A percentile compares a stretch with the other conserved stretches of the same genome.
phyloP scores from a whole-genome alignment of 805 yeast species.

The Wickerhamiella shivajii region DNA sequence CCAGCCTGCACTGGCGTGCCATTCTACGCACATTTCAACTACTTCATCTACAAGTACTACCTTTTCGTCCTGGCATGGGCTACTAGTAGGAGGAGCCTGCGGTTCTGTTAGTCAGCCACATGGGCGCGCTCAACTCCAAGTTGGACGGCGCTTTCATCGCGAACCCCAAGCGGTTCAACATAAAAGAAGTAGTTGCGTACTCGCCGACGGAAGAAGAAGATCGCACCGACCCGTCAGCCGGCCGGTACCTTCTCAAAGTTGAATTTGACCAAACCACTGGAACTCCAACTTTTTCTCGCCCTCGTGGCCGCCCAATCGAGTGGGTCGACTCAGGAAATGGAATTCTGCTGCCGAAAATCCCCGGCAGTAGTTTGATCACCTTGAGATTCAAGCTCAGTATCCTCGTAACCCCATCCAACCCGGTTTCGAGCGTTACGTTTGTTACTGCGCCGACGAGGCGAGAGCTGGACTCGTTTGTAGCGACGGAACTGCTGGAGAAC shows the following conservation, averaged over 20 bases:
- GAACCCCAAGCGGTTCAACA: conserved; percentile 12
- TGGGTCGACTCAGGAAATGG: conserved; percentile 4
- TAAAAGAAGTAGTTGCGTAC: conserved; percentile 11
- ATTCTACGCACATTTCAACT: too few relatives aligned
- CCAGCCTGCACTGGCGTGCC: too few relatives aligned
- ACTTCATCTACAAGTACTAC: too few relatives aligned
- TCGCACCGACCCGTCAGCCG: conserved; percentile 4
- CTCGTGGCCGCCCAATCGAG: conserved; percentile 11
- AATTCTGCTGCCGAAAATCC: conserved; percentile 13
- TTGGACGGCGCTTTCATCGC: conserved; percentile 9
- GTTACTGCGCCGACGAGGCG: conserved; percentile 18
- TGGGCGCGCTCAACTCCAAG: conserved; percentile 18
- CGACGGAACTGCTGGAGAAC: conserved; percentile 24
- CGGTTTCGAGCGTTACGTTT: conserved; percentile 18
- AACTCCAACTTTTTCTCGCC: conserved; percentile 15
- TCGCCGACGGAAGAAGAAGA: conserved; percentile 14
- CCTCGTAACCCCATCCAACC: conserved; percentile 12
- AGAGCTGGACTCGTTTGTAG: conserved; percentile 22
- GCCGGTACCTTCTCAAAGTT: conserved; percentile 8
- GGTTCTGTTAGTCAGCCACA: conserved; percentile 5
- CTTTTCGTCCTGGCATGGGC: too few relatives aligned
- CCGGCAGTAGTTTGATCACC: conserved; percentile 9
- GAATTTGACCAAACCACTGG: conserved; percentile 8
- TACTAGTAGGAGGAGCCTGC: too few relatives aligned
- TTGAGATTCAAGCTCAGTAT: conserved; percentile 12